A percentile compares a stretch with the other conserved stretches of the same genome.
Evolutionary conservation across 2,329 filamentous ascomycete genomes (phyloP).

Genomic region (Aureobasidium pullulans): DNA sequence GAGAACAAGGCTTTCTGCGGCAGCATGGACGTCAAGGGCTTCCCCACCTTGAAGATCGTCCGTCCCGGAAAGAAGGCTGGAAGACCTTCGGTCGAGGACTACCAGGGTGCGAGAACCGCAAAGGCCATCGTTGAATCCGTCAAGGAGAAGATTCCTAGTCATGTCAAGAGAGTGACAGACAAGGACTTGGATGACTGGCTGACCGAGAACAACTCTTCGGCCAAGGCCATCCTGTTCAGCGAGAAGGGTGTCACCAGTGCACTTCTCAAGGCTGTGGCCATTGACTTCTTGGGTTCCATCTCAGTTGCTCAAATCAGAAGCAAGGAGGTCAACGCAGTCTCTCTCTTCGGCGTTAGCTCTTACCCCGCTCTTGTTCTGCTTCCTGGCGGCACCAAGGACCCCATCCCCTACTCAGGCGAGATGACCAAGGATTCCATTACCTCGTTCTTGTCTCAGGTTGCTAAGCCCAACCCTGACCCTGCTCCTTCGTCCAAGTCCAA

Average conservation of each 20-base stretch:
- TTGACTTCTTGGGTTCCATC: constrained; percentile 80
- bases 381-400: constrained; percentile 60
- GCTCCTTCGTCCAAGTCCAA: constrained; percentile 42
- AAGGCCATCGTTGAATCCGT: constrained; percentile 83
- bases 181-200: constrained; percentile 73
- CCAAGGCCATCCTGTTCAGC: constrained; percentile 87
- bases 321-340: constrained; percentile 66
- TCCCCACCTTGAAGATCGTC: constrained; percentile 92
- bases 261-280: constrained; percentile 73
- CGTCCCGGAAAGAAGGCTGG: constrained; percentile 74
- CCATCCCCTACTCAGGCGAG: constrained; percentile 70
- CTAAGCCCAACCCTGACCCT: constrained; percentile 71
- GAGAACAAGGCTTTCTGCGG: constrained; percentile 83
- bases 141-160: constrained; percentile 81
- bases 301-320: constrained; percentile 73
- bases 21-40: constrained; percentile 81
- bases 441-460: constrained; percentile 72
- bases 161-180: constrained; percentile 74
- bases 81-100: constrained; percentile 80
- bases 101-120: constrained; percentile 75
- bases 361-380: constrained; percentile 79
- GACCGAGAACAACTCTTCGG: constrained; percentile 54
- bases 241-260: constrained; percentile 86
- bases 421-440: constrained; percentile 78
- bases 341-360: constrained; percentile 66